Evolutionary conservation across 2,329 filamentous ascomycete genomes (phyloP), one percentile per base, ranked within the genome.

Genomic region (Penicillium occitanis): DNA sequence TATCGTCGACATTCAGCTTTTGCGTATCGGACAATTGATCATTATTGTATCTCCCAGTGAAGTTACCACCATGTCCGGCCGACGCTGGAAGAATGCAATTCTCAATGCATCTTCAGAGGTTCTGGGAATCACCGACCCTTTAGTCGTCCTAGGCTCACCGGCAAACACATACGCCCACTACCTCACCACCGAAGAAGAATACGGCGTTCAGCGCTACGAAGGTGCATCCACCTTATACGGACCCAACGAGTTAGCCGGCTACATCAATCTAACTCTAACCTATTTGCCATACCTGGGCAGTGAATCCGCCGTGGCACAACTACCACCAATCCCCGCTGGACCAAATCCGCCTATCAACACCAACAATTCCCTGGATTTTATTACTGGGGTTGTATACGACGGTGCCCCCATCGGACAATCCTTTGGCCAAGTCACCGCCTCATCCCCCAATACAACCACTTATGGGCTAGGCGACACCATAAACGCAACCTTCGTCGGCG

Each of bases 161-260:
- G 92, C 92, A 61, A 98, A 98, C 76, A 93, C 87, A 66, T 98
- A 98, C 77, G 89, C 91, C 2, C 91, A 94, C 77, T 94, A 94
- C 77, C 87, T 92, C 66, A 78, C 89, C 1, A 94, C 92, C 0
- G 85, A 88, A 33, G 91, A 96, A 76, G 91, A 96, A 77, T 96
- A 95, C 76, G 80, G 81, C 13, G 83, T 95, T 55, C 94, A 97
- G 79, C 89, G 94, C 10, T 97, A 97, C 78, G 94, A 98, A 80
- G 94, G 93, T n/a, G 94, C 92, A 0, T 94, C 91, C 6, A 98
- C 94, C 0, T 86, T 98, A 1, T 95, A 91, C 75, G 94, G 94
- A 0, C 90, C 86, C 1, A 88, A 93, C 76, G 91, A 92, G 0
- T 85, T 97, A 11, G 87, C 90, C 42, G 94, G 93, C 0, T 95